Base-by-base conservation (phyloP, 2,329 filamentous ascomycete species). In the Nigrospora osmanthi region DNA sequence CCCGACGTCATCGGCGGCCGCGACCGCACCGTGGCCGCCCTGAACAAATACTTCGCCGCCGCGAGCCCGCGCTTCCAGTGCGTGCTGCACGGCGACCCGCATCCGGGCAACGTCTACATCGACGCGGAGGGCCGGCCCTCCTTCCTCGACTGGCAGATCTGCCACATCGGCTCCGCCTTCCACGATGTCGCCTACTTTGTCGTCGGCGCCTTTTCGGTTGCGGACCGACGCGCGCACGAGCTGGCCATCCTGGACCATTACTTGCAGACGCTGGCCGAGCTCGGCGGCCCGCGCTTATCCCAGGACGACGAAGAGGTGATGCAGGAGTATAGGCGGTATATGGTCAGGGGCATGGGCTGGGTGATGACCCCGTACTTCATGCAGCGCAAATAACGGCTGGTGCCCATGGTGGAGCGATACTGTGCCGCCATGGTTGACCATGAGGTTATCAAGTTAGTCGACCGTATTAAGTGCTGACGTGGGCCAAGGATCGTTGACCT, bases 101-200 rank as follows among this genome's bases (percentile, higher is more conserved):
- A 71, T 46, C 58, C 68, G 12, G 67, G 67, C 30, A 71, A 71
- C 49, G 59, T 64, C n/a, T 71, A 66, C 52, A 62, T 71, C 38
- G 62, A 62, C 1, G 48, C 57, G 3, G 56, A 62, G 2, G 60
- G 59, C 0, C 40, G 53, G 16, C 64, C 60, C 2, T 58, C 66
- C 1, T 71, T 71, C 50, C 47, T 71, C 1, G 67, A 71, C 56
- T 71, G 66, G 66, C 64, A 63, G 19, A 61, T 60, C 1, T 61
- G 63, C 32, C 64, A 69, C 50, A 64, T 68, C 32, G 66, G 60
- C 1, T 69, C 65, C 4, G 64, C 60, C 44, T 67, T 71, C 47
- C 68, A 71, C 45, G 69, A 71, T 42, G 51, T 71, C 3, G 60
- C 62, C 9, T 71, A 71, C 51, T 60, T 62, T 47, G 58, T 71